Evolutionary conservation across 495 filamentous ascomycete genomes (phyloP).

Genomic region (Xylaria venustula): DNA sequence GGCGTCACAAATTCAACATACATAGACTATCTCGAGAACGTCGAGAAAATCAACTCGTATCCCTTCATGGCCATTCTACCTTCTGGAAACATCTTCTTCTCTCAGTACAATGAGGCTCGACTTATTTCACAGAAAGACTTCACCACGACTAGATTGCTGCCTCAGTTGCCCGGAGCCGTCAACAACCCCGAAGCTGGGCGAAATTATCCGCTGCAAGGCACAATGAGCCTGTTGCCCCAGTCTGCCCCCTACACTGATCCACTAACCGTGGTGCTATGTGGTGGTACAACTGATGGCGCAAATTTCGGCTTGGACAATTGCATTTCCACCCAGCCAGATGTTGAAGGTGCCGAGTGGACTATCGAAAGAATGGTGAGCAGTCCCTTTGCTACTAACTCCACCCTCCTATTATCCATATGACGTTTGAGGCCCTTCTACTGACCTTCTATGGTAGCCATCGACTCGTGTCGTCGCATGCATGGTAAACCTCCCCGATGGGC

Average conservation of each 20-base stretch:
- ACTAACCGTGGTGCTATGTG: slow-evolving; percentile 42
- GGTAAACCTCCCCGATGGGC: slow-evolving; percentile 48
- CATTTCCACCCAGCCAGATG: slow-evolving; percentile 47
- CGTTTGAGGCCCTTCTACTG: not conserved
- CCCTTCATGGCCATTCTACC: slow-evolving; percentile 46
- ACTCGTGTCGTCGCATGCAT: slow-evolving; percentile 50
- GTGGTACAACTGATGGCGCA: slow-evolving; percentile 41
- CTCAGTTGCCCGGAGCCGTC: slow-evolving; percentile 46
- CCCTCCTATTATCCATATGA: not conserved
- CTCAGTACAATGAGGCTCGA: slow-evolving; percentile 47
- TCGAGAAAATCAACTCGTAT: slow-evolving; percentile 47
- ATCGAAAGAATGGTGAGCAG: slow-evolving; percentile 43
- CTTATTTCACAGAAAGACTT: slow-evolving; percentile 43
- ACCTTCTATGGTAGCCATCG: slow-evolving; percentile 28
- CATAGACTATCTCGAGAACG: slow-evolving; percentile 43
- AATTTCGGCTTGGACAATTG: slow-evolving; percentile 49
- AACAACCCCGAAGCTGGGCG: slow-evolving; percentile 43
- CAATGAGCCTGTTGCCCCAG: slow-evolving; percentile 42
- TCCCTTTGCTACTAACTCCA: not conserved
- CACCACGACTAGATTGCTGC: slow-evolving; percentile 34
- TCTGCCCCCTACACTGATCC: slow-evolving; percentile 41
- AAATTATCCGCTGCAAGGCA: slow-evolving; percentile 47
- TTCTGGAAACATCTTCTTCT: slow-evolving; percentile 42
- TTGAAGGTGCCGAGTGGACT: slow-evolving; percentile 36
- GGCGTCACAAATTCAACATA: slow-evolving; percentile 25